phyloP scores from a whole-genome alignment of 2,329 filamentous ascomycete genomes.

The Capronia epimyces region DNA sequence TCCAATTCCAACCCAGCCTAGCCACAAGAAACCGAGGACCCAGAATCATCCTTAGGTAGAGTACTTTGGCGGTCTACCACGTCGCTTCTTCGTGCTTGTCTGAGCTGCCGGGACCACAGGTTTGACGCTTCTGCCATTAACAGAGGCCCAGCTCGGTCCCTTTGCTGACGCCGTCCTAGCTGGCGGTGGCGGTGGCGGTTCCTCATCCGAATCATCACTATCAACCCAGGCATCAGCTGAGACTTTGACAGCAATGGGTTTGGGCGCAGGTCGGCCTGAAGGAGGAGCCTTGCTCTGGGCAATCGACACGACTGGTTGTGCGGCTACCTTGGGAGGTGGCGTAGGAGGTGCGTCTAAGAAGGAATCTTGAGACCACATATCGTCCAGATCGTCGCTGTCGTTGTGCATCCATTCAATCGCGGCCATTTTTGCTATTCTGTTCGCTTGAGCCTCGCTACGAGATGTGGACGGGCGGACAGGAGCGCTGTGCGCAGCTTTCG shows the following conservation, averaged over 20 bases:
- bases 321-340: background rate
- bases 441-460: constrained; percentile 30
- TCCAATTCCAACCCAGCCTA: no score
- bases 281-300: background rate
- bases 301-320: background rate
- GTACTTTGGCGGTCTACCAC: constrained; percentile 16
- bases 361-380: constrained; percentile 20
- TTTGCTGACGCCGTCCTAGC: no score
- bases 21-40: no score
- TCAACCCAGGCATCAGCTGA: constrained; percentile 24
- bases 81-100: background rate
- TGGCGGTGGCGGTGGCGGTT: background rate
- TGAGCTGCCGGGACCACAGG: background rate
- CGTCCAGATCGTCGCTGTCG: constrained; percentile 26
- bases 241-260: constrained; percentile 10
- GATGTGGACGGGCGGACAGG: constrained; percentile 4
- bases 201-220: constrained; percentile 23
- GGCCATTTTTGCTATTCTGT: constrained; percentile 34
- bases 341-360: constrained; percentile 6
- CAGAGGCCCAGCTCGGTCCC: constrained; percentile 6
- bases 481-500: constrained; percentile 3
- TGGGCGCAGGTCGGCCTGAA: background rate
- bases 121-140: constrained; percentile 6
- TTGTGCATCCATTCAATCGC: constrained; percentile 32
- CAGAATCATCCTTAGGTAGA: no score